A percentile compares a stretch with the other conserved stretches of the same genome.
These are phyloP conservation scores for Apiospora pterosperma DNA, from an alignment of 2,329 filamentous ascomycete genomes.

Conservation along the genomic window DNA sequence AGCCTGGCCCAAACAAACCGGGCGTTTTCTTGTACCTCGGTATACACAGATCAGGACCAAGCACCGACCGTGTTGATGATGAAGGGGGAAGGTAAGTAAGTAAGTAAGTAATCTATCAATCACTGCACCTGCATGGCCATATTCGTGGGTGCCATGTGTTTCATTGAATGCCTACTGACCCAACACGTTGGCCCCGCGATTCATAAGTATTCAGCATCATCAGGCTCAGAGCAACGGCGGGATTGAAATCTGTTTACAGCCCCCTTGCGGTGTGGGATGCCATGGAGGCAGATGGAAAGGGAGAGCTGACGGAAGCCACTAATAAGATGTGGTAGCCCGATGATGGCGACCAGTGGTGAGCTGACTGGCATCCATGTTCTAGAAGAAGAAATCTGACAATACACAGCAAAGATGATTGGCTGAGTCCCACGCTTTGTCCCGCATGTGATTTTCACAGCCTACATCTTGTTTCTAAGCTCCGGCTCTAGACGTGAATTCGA, in stretches of 20 bases:
- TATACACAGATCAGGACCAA: background rate
- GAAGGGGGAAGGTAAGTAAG: background rate
- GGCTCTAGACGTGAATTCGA: background rate
- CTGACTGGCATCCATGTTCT: background rate
- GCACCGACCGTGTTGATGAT: background rate
- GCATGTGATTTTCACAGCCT: background rate
- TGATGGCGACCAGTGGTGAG: background rate
- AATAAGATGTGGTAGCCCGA: background rate
- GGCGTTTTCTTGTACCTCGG: background rate
- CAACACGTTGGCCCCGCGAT: background rate
- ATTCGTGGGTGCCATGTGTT: background rate
- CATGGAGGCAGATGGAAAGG: background rate
- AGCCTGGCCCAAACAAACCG: background rate
- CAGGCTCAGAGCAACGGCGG: background rate
- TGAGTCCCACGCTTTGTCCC: background rate
- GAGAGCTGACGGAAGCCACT: background rate
- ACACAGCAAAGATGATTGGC: background rate
- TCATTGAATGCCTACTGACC: background rate
- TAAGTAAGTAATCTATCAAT: background rate
- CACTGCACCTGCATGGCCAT: background rate
- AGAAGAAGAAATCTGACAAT: conserved; percentile 1
- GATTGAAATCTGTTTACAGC: background rate
- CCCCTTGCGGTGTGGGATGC: conserved; percentile 3
- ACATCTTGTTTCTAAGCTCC: background rate
- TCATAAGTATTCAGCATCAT: background rate